Evolutionary conservation across 441 rosid species (phyloP).

Genomic region (Gossypium schwendimanii): DNA sequence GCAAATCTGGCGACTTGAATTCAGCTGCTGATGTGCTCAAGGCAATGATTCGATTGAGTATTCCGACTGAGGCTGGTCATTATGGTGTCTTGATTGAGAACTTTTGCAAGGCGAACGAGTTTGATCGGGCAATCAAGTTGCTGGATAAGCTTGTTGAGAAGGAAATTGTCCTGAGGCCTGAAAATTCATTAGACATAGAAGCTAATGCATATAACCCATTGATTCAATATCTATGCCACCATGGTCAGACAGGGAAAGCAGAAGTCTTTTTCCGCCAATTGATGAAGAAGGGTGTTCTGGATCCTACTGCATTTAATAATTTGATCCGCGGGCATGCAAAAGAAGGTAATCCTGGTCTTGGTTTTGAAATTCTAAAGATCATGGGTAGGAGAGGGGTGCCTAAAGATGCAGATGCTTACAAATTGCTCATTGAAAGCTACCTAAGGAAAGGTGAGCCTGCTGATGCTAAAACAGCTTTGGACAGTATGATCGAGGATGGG

Average conservation of each 20-base stretch:
- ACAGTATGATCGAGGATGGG: constrained; percentile 80
- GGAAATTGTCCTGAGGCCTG: constrained; percentile 68
- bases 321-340: constrained; percentile 74
- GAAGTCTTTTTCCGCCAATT: constrained; percentile 80
- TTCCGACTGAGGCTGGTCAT: constrained; percentile 81
- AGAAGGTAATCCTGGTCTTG: constrained; percentile 76
- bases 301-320: constrained; percentile 67
- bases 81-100: constrained; percentile 74
- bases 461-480: constrained; percentile 79
- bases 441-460: constrained; percentile 91
- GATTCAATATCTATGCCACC: constrained; percentile 62
- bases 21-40: constrained; percentile 73
- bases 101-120: constrained; percentile 61
- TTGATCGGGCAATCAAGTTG: constrained; percentile 60
- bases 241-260: constrained; percentile 69
- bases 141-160: constrained; percentile 67
- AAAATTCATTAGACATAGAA: constrained; percentile 55
- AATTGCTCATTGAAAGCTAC: constrained; percentile 70
- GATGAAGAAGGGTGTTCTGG: constrained; percentile 80
- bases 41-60: constrained; percentile 65
- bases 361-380: constrained; percentile 76
- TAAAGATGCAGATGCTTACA: constrained; percentile 61
- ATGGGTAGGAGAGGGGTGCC: constrained; percentile 76
- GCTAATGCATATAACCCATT: constrained; percentile 64
- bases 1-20: constrained; percentile 56